Base-by-base conservation (phyloP, 352 stramenopile species). In the Pythium brachiatum region DNA sequence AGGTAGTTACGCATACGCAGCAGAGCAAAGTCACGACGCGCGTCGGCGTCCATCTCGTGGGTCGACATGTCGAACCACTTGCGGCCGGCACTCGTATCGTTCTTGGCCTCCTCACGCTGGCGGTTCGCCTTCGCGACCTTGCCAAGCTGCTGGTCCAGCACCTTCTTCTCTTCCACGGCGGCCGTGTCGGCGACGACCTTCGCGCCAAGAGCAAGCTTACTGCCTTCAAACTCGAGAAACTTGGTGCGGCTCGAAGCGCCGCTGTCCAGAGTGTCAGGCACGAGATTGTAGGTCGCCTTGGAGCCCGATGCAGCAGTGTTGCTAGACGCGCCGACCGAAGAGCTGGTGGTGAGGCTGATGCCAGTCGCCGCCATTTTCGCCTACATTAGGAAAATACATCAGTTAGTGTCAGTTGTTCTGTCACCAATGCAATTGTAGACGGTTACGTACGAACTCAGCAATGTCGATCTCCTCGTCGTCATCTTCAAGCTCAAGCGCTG, bases 1-100 rank as follows among this genome's bases (percentile, higher is more conserved):
- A 98, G 62, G 74, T 98, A 98, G 67, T 96, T 98, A 47, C 95
- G 81, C 84, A 98, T 97, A 9, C 90, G 89, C 64, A 98, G 84
- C 20, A 98, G 66, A n/a, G 82, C 70, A 59, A 98, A 93, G 74
- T 98, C 92, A 6, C 86, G 82, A 44, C 92, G 90, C 16, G 92
- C 74, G 31, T 97, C 81, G 11, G 88, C 75, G 16, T 92, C 96
- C 74, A 97, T 88, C 46, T 96, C 81, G 20, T 96, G 82, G 9
- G 90, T 92, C 43, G 73, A 70, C 79, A 98, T 98, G 70, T 86
- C 81, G 65, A 98, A 98, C 93, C 93, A 98, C 46, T 94, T 89
- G 31, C 77, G 73, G 4, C 87, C 81, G 1, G 83, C 85, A 13
- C 68, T 83, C 43, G 75, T 77, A n/a, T 73, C 83, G 44, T 76